Evolutionary conservation across 2,329 filamentous ascomycete species (phyloP).

Genomic region (Thielaviopsis euricoi): DNA sequence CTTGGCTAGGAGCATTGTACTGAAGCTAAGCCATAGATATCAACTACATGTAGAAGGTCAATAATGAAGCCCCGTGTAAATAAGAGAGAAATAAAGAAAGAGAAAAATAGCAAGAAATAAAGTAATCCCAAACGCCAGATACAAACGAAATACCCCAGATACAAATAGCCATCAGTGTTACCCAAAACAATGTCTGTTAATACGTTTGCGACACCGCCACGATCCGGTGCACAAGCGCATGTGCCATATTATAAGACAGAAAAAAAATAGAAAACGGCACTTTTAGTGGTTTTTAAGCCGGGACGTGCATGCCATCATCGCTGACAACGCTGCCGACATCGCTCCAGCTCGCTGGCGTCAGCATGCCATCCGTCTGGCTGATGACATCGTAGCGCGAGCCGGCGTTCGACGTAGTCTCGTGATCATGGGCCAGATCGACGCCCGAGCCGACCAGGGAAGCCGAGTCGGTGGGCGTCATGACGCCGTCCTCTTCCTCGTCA

Average conservation of each 20-base stretch:
- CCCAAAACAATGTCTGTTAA: no score
- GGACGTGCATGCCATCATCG: conserved; percentile 28
- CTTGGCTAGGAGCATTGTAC: no score
- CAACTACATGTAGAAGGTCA: no score
- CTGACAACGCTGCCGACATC: conserved; percentile 48
- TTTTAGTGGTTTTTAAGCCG: conserved; percentile 17
- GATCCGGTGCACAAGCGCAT: not conserved
- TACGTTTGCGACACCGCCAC: not conserved
- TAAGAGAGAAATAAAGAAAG: no score
- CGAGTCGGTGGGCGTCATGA: conserved; percentile 10
- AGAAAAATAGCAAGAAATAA: no score
- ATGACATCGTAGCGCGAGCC: conserved; percentile 38
- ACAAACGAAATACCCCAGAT: no score
- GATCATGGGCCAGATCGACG: conserved; percentile 15
- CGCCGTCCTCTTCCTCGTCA: conserved; percentile 35
- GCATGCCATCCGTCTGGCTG: conserved; percentile 42
- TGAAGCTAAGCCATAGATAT: no score
- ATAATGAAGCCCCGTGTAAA: no score
- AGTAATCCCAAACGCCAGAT: no score
- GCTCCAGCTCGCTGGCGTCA: conserved; percentile 46
- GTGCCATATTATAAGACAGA: not conserved
- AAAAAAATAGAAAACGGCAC: conserved; percentile 1
- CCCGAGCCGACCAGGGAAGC: conserved; percentile 5
- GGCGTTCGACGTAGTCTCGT: conserved; percentile 38
- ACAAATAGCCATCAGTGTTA: no score